Evolutionary conservation across 2,329 filamentous ascomycete species (phyloP).

Genomic region (Thelonectria discophora): DNA sequence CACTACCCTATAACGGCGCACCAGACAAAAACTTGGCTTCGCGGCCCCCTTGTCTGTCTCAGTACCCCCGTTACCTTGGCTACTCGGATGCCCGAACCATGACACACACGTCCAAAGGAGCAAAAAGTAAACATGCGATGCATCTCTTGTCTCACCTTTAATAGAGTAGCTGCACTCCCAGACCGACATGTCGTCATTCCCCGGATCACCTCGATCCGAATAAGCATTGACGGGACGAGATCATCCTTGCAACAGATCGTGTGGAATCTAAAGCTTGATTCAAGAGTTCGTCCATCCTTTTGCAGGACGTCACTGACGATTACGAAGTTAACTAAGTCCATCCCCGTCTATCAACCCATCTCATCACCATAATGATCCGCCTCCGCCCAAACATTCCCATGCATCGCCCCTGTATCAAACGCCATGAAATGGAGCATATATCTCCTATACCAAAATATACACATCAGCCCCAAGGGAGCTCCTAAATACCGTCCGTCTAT

Average conservation of each 20-base stretch:
- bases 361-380: constrained; percentile 24
- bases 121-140: background rate
- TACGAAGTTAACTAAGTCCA: constrained; percentile 27
- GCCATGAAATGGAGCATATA: constrained; percentile 38
- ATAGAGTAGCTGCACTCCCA: background rate
- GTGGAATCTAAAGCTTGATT: constrained; percentile 22
- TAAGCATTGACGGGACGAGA: background rate
- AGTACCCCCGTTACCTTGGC: background rate
- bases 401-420: constrained; percentile 36
- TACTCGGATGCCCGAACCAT: background rate
- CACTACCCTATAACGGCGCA: constrained; percentile 1
- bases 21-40: background rate
- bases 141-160: background rate
- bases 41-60: background rate
- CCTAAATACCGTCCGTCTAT: constrained; percentile 19
- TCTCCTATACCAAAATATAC: constrained; percentile 42
- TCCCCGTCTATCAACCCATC: constrained; percentile 9
- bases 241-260: background rate
- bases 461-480: constrained; percentile 16
- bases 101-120: background rate
- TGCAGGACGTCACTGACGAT: constrained; percentile 24
- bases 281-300: constrained; percentile 33
- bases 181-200: background rate
- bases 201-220: background rate
- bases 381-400: constrained; percentile 22